Percentiles rank a stretch among this genome's conserved stretches.
phyloP scores from a whole-genome alignment of 257 asterid genomes.

The Vinca minor region DNA sequence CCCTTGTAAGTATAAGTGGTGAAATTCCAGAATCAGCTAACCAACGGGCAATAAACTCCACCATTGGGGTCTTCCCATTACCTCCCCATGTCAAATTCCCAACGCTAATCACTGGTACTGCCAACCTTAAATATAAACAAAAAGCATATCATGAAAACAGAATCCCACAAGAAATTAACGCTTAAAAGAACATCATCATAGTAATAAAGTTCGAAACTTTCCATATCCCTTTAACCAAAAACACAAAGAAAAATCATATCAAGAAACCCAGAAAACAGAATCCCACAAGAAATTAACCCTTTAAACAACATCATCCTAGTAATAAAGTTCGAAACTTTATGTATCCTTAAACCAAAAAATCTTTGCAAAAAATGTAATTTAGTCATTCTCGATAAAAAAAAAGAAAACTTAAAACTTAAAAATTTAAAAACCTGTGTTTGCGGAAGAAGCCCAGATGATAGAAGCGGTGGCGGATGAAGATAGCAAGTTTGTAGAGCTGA shows the following conservation, averaged over 20 bases:
- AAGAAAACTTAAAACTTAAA: no score
- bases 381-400: no score
- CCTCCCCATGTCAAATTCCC: conserved; percentile 99
- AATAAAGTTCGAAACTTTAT: no score
- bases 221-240: neutral
- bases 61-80: conserved; percentile 98
- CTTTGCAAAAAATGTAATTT: no score
- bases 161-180: neutral
- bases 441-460: conserved; percentile 39
- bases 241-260: no score
- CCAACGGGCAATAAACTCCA: conserved; percentile 66
- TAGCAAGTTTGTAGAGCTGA: conserved; percentile 41
- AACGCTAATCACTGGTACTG: conserved; percentile 79
- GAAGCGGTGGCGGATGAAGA: conserved; percentile 56
- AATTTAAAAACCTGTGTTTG: conserved; percentile 52
- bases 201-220: no score
- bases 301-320: no score
- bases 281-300: no score
- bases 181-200: neutral
- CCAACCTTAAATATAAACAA: conserved; percentile 38
- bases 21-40: conserved; percentile 43
- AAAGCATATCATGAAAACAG: conserved; percentile 1
- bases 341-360: no score
- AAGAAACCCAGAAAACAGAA: no score
- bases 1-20: conserved; percentile 87